A percentile compares a stretch with the other conserved stretches of the same genome.
These are phyloP conservation scores for Trichoderma polysporum DNA, from an alignment of 2,329 filamentous ascomycete species.

Conservation along the genomic window DNA sequence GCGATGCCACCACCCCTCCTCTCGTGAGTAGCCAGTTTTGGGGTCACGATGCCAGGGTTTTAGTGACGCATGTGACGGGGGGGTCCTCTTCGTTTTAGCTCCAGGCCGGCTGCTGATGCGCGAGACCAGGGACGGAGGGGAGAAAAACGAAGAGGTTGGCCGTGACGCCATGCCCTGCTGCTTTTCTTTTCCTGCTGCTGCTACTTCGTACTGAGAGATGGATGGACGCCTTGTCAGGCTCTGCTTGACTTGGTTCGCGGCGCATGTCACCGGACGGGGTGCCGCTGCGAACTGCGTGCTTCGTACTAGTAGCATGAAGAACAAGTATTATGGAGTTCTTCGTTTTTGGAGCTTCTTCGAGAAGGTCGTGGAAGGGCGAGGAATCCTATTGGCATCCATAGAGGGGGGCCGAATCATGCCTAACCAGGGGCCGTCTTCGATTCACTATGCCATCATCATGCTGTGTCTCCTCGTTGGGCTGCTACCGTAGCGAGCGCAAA, in stretches of 20 bases:
- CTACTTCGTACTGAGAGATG: background rate
- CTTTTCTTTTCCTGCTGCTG: background rate
- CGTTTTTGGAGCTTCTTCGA: background rate
- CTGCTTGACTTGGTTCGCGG: background rate
- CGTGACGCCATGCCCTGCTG: constrained; percentile 11
- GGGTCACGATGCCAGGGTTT: constrained; percentile 19
- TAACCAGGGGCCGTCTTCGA: background rate
- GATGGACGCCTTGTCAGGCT: constrained; percentile 17
- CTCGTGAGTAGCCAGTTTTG: background rate
- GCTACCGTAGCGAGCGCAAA: background rate
- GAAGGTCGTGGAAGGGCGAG: background rate
- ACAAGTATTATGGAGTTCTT: background rate
- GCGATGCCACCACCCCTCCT: background rate
- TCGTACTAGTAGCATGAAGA: background rate
- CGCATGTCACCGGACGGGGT: constrained; percentile 8
- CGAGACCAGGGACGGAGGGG: background rate
- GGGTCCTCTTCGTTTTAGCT: background rate
- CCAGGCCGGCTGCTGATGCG: background rate
- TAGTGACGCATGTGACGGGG: constrained; percentile 20
- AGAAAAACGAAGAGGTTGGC: background rate
- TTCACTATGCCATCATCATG: constrained; percentile 16
- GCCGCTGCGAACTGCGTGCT: background rate
- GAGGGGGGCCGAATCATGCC: background rate
- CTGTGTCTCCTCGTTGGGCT: background rate
- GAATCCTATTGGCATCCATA: background rate